phyloP scores from a whole-genome alignment of 2,329 filamentous ascomycete genomes.

The Endothia cerciana region DNA sequence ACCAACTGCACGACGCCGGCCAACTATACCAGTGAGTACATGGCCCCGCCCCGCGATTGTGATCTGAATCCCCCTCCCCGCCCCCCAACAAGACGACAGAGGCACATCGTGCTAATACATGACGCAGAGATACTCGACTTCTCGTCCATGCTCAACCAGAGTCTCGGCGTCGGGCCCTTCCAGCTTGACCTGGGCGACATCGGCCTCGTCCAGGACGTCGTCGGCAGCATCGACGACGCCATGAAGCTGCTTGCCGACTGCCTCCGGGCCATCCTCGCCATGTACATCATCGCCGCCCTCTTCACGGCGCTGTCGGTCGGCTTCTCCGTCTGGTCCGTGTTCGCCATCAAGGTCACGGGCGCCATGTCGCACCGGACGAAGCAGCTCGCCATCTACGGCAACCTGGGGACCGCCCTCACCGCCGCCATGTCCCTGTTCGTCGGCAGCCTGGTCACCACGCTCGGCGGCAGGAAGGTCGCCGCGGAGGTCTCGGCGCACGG shows the following conservation, averaged over 20 bases:
- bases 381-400: constrained; percentile 33
- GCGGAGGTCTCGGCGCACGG: constrained; percentile 47
- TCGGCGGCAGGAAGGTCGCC: constrained; percentile 46
- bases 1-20: constrained; percentile 34
- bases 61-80: no score
- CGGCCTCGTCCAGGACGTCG: constrained; percentile 30
- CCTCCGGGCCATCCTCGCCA: constrained; percentile 30
- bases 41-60: no score
- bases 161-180: constrained; percentile 31
- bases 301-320: constrained; percentile 30
- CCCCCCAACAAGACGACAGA: no score
- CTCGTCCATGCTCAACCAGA: constrained; percentile 29
- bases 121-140: constrained; percentile 29
- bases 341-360: constrained; percentile 22
- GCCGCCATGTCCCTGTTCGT: constrained; percentile 44
- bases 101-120: neutral
- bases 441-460: constrained; percentile 49
- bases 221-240: constrained; percentile 29
- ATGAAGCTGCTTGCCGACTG: constrained; percentile 25
- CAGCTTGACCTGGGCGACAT: constrained; percentile 29
- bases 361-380: constrained; percentile 12
- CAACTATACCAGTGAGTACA: constrained; percentile 18
- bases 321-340: constrained; percentile 25
- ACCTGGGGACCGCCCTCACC: constrained; percentile 43
- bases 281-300: constrained; percentile 30